Evolutionary conservation across 2,329 filamentous ascomycete genomes (phyloP).

Genomic region (Fusarium mundagurra): DNA sequence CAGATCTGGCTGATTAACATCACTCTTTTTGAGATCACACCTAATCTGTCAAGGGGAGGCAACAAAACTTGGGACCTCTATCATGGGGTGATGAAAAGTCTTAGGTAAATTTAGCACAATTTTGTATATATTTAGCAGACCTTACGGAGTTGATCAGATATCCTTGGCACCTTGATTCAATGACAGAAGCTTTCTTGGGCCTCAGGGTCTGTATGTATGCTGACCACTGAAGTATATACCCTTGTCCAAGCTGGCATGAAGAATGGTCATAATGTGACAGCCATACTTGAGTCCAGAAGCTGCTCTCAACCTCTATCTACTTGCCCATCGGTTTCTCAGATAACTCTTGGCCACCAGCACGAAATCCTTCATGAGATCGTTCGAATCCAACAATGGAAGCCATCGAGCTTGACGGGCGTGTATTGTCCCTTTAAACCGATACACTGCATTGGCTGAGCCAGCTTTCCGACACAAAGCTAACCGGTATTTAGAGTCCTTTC

Average conservation of each 20-base stretch:
- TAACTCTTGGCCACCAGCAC: background rate
- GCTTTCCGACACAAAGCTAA: background rate
- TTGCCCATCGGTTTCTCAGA: background rate
- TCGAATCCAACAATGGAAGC: background rate
- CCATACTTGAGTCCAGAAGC: background rate
- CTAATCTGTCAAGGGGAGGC: background rate
- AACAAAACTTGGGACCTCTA: background rate
- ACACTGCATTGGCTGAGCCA: background rate
- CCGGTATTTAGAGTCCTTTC: no score
- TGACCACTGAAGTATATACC: background rate
- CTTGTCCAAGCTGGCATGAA: background rate
- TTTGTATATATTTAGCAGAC: background rate
- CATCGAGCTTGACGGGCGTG: background rate
- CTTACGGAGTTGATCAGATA: background rate
- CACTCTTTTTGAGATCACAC: background rate
- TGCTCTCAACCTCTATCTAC: background rate
- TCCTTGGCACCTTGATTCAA: background rate
- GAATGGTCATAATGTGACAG: background rate
- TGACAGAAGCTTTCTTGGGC: background rate
- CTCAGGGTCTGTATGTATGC: background rate
- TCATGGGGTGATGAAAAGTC: background rate
- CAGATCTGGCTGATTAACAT: background rate
- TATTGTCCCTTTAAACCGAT: background rate
- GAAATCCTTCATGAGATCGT: background rate
- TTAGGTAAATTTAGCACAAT: background rate